Conservation (phyloP, 1,139 yeast species). For the Saccharomyces pastorianus region DNA sequence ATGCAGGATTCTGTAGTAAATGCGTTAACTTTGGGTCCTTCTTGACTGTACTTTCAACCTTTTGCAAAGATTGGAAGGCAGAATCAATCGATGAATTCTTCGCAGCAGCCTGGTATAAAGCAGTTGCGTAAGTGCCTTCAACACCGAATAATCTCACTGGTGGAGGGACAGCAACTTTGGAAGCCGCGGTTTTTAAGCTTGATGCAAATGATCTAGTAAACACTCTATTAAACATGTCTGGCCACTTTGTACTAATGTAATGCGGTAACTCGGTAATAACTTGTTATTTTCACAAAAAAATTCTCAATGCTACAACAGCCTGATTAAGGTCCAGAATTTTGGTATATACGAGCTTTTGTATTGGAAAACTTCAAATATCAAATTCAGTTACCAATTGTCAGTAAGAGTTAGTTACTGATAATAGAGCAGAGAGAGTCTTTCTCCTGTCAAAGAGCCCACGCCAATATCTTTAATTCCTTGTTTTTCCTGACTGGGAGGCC, state of each 20-base stretch:
- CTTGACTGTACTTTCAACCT: slow-evolving; percentile 48
- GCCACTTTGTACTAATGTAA: background rate
- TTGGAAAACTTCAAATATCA: background rate
- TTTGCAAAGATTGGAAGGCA: slow-evolving; percentile 59
- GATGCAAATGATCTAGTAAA: slow-evolving; percentile 67
- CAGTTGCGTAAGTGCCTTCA: slow-evolving; percentile 95
- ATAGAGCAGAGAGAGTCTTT: too few relatives aligned
- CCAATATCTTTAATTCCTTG: background rate
- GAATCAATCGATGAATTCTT: slow-evolving; percentile 70
- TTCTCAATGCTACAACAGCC: background rate
- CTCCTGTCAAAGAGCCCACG: background rate
- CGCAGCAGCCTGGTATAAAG: slow-evolving; percentile 86
- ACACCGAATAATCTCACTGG: slow-evolving; percentile 93
- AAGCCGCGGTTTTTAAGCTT: slow-evolving; percentile 30
- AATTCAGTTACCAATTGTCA: background rate
- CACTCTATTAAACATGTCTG: slow-evolving; percentile 52
- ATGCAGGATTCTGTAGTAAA: slow-evolving; percentile 74
- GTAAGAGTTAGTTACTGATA: background rate
- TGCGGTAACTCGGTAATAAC: background rate
- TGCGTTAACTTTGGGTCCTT: slow-evolving; percentile 56
- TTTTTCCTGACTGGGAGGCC: background rate
- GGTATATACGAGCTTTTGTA: background rate
- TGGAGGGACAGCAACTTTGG: slow-evolving; percentile 50
- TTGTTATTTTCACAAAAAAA: background rate
- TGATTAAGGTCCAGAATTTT: background rate